Evolutionary conservation across 177 flowering plant species (phyloP).

Genomic region (Tripterygium wilfordii): DNA sequence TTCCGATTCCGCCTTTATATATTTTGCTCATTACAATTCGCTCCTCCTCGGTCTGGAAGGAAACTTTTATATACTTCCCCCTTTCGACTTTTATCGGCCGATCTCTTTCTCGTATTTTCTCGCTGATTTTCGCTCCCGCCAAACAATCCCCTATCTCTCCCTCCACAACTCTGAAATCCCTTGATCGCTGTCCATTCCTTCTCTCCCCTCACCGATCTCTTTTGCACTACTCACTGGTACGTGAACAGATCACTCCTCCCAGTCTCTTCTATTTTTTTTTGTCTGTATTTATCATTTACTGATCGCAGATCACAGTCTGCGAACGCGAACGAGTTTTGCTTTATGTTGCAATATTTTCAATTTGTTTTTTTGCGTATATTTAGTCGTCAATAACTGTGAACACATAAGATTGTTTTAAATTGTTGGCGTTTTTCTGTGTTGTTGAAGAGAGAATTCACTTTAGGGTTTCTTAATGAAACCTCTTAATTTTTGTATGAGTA

Average conservation of each 20-base stretch:
- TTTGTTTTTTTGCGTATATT: background rate
- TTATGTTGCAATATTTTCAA: background rate
- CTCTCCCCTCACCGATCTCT: slow-evolving; percentile 7
- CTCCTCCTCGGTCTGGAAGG: slow-evolving; percentile 1
- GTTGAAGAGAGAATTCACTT: too few species aligned
- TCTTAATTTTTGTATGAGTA: too few species aligned
- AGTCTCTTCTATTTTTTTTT: background rate
- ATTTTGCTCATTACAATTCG: slow-evolving; percentile 1
- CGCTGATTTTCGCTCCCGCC: slow-evolving; percentile 19
- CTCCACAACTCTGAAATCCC: slow-evolving; percentile 1
- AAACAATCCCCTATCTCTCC: slow-evolving; percentile 1
- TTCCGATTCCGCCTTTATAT: slow-evolving; percentile 9
- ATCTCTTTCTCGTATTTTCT: slow-evolving; percentile 24
- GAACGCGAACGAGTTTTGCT: slow-evolving; percentile 13
- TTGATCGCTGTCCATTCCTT: slow-evolving; percentile 9
- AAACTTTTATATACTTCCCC: background rate
- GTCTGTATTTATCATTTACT: background rate
- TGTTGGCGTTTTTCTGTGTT: too few species aligned
- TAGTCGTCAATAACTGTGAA: too few species aligned
- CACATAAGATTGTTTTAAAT: too few species aligned
- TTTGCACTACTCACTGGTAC: slow-evolving; percentile 19
- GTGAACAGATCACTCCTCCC: slow-evolving; percentile 15
- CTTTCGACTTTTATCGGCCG: slow-evolving; percentile 10
- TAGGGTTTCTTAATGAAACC: too few species aligned
- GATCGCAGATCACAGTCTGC: slow-evolving; percentile 24